phyloP scores from a whole-genome alignment of 805 yeast species.

The Kuraishia piskuri region DNA sequence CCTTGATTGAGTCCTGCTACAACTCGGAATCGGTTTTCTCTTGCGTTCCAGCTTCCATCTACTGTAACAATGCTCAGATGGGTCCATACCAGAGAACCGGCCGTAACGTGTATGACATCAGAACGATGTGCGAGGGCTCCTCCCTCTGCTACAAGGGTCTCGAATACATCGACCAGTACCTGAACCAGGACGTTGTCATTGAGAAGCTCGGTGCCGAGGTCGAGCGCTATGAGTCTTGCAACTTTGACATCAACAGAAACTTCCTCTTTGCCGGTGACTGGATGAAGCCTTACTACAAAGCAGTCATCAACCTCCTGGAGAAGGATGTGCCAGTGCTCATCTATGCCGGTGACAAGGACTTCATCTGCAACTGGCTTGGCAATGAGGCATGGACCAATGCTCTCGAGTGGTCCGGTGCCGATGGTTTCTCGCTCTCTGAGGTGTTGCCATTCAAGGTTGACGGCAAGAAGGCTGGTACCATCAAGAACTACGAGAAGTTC shows the following conservation, averaged over 20 bases:
- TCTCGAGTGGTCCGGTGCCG: constrained; percentile 32
- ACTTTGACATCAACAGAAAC: constrained; percentile 68
- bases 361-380: constrained; percentile 95
- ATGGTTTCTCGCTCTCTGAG: constrained; percentile 1
- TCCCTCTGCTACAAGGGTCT: constrained; percentile 74
- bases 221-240: constrained; percentile 66
- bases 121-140: constrained; percentile 65
- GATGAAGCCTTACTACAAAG: constrained; percentile 81
- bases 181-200: constrained; percentile 71
- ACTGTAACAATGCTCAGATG: constrained; percentile 80
- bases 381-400: constrained; percentile 78
- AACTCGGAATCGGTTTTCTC: constrained; percentile 64
- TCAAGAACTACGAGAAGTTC: constrained; percentile 61
- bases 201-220: constrained; percentile 88
- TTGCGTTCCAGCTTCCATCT: constrained; percentile 85
- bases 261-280: constrained; percentile 86
- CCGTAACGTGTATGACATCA: constrained; percentile 83
- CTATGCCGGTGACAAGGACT: constrained; percentile 95
- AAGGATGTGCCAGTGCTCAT: constrained; percentile 71
- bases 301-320: constrained; percentile 65
- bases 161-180: constrained; percentile 65
- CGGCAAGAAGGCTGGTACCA: constrained; percentile 54
- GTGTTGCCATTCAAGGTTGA: constrained; percentile 11
- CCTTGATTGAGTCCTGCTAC: constrained; percentile 74
- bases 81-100: constrained; percentile 82